phyloP scores from a whole-genome alignment of 2,329 filamentous ascomycete genomes.

The Penicillium griseofulvum region DNA sequence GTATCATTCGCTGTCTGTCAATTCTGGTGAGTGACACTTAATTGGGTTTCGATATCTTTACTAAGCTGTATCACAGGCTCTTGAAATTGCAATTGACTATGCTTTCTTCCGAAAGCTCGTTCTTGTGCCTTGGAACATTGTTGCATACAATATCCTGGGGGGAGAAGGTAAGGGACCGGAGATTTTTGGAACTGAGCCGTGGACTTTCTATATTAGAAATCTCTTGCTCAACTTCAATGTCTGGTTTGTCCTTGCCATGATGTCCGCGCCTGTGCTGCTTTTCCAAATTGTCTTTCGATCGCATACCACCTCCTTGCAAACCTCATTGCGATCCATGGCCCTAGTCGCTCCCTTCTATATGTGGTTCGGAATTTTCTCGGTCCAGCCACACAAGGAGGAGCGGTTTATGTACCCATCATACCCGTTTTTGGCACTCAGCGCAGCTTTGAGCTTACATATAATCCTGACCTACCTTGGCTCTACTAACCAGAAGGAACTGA shows the following conservation, averaged over 20 bases:
- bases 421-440: conserved; percentile 84
- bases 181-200: conserved; percentile 93
- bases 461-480: conserved; percentile 72
- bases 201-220: conserved; percentile 95
- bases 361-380: conserved; percentile 87
- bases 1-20: conserved; percentile 62
- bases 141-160: conserved; percentile 92
- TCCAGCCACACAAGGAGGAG: conserved; percentile 96
- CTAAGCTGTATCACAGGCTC: conserved; percentile 49
- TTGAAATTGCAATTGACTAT: conserved; percentile 70
- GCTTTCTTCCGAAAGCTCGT: conserved; percentile 81
- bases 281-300: conserved; percentile 66
- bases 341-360: conserved; percentile 87
- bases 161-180: conserved; percentile 74
- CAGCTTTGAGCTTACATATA: conserved; percentile 79
- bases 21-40: conserved; percentile 61
- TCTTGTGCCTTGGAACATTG: conserved; percentile 85
- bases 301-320: conserved; percentile 63
- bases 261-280: conserved; percentile 70
- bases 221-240: conserved; percentile 91
- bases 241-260: conserved; percentile 80
- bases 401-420: conserved; percentile 98
- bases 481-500: conserved; percentile 62
- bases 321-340: conserved; percentile 70
- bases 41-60: background rate